Conservation (phyloP, 495 filamentous ascomycete genomes). For the Paragyromitra xinjiangensis region DNA sequence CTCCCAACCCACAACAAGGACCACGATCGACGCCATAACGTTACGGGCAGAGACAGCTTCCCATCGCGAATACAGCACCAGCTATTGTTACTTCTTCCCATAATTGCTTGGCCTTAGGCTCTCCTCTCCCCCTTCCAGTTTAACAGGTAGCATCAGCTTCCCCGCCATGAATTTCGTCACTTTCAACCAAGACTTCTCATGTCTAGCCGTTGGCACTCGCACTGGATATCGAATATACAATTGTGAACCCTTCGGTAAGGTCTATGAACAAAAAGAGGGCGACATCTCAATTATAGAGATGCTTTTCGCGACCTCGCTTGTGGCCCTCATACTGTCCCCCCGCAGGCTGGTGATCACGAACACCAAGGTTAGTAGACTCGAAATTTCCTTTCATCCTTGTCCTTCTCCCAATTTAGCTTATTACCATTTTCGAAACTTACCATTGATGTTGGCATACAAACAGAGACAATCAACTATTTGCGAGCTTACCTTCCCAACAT, state of each 20-base stretch:
- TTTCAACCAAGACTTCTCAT: slow-evolving; percentile 98
- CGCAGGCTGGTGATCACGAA: slow-evolving; percentile 92
- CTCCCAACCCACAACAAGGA: slow-evolving; percentile 16
- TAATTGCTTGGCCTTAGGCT: slow-evolving; percentile 11
- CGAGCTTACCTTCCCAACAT: slow-evolving; percentile 96
- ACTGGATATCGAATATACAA: slow-evolving; percentile 95
- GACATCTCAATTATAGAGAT: slow-evolving; percentile 96
- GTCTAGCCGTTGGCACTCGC: slow-evolving; percentile 92
- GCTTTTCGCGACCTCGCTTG: slow-evolving; percentile 98
- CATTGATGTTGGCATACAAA: neutral
- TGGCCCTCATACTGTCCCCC: slow-evolving; percentile 89
- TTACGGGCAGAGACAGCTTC: slow-evolving; percentile 16
- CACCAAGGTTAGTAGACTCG: slow-evolving; percentile 76
- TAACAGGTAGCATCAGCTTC: slow-evolving; percentile 34
- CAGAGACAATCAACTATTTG: slow-evolving; percentile 95
- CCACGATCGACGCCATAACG: slow-evolving; percentile 29
- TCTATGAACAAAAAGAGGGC: slow-evolving; percentile 89
- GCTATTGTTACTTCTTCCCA: slow-evolving; percentile 13
- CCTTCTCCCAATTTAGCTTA: neutral
- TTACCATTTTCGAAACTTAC: slow-evolving; percentile 25
- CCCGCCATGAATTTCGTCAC: slow-evolving; percentile 91
- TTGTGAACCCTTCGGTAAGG: slow-evolving; percentile 92
- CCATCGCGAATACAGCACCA: slow-evolving; percentile 12
- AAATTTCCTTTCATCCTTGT: slow-evolving; percentile 22
- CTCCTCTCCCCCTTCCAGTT: neutral